These are phyloP conservation scores for Yamadazyma oceani DNA, from an alignment of 1,139 yeast species.

Conservation along the genomic window DNA sequence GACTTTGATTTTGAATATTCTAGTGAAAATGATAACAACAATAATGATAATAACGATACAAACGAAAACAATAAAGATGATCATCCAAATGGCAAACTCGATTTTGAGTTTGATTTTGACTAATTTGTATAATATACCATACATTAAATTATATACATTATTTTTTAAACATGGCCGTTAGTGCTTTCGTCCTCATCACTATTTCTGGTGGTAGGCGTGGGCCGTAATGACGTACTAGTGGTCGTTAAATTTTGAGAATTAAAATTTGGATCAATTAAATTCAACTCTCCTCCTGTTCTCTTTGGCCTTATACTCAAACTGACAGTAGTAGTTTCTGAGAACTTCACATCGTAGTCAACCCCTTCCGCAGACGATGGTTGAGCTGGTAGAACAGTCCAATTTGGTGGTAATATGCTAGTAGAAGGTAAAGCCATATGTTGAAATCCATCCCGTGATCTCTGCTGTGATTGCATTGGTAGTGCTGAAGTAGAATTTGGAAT, in stretches of 20 bases:
- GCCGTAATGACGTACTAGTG: neutral
- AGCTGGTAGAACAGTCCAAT: conserved; percentile 35
- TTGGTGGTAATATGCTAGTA: conserved; percentile 33
- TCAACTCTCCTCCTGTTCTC: conserved; percentile 13
- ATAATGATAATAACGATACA: conserved; percentile 2
- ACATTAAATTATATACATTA: conserved; percentile 1
- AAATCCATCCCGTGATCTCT: conserved; percentile 1
- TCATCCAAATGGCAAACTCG: conserved; percentile 20
- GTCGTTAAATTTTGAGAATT: conserved; percentile 1
- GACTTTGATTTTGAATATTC: conserved; percentile 6
- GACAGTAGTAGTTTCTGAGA: conserved; percentile 20
- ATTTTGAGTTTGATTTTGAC: conserved; percentile 34
- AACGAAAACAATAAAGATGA: conserved; percentile 6
- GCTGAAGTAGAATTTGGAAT: conserved; percentile 2
- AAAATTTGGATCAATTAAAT: conserved; percentile 13
- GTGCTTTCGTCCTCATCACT: neutral
- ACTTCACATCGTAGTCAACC: conserved; percentile 20
- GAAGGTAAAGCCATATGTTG: conserved; percentile 26
- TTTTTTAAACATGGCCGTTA: neutral
- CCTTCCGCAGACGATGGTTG: conserved; percentile 12
- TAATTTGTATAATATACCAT: conserved; percentile 9
- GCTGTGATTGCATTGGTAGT: neutral
- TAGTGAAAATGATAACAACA: conserved; percentile 2
- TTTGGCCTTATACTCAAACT: conserved; percentile 15
- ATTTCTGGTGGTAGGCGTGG: conserved; percentile 1